Evolutionary conservation across 2,329 filamentous ascomycete species (phyloP).

Genomic region (Trichoderma hamatum): DNA sequence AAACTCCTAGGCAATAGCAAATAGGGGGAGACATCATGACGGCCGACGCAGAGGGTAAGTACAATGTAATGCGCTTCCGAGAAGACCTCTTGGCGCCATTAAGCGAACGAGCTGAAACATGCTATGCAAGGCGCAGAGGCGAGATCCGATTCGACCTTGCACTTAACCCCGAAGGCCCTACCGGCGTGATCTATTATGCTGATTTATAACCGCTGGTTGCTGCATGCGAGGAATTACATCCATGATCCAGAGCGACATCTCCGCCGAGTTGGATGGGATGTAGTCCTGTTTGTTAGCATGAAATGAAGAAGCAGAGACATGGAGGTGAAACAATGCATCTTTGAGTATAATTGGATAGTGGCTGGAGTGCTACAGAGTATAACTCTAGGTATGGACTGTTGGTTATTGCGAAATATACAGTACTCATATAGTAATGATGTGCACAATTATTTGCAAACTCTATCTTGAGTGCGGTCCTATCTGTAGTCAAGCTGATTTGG

Average conservation of each 20-base stretch:
- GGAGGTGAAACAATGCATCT: neutral
- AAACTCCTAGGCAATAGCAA: constrained; percentile 28
- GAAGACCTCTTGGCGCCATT: constrained; percentile 39
- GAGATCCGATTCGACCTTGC: constrained; percentile 29
- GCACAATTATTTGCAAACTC: neutral
- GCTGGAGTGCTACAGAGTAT: neutral
- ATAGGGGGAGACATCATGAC: constrained; percentile 35
- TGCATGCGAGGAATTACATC: constrained; percentile 40
- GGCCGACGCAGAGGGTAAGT: neutral
- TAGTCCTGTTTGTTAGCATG: constrained; percentile 30
- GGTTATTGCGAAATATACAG: neutral
- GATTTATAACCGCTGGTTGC: constrained; percentile 42
- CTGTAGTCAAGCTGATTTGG: neutral
- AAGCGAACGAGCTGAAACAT: constrained; percentile 34
- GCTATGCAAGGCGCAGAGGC: constrained; percentile 29
- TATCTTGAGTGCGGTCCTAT: neutral
- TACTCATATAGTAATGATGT: neutral
- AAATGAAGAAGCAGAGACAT: neutral
- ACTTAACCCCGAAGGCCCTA: constrained; percentile 35
- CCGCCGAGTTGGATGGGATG: constrained; percentile 43
- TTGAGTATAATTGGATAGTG: neutral
- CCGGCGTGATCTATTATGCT: constrained; percentile 38
- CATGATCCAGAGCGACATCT: constrained; percentile 41
- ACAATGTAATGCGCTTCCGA: constrained; percentile 37
- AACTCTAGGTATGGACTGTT: neutral